Evolutionary conservation across 2,329 filamentous ascomycete species (phyloP), one percentile per base, ranked within the genome.

Genomic region (Nothomitra cinnamomea): DNA sequence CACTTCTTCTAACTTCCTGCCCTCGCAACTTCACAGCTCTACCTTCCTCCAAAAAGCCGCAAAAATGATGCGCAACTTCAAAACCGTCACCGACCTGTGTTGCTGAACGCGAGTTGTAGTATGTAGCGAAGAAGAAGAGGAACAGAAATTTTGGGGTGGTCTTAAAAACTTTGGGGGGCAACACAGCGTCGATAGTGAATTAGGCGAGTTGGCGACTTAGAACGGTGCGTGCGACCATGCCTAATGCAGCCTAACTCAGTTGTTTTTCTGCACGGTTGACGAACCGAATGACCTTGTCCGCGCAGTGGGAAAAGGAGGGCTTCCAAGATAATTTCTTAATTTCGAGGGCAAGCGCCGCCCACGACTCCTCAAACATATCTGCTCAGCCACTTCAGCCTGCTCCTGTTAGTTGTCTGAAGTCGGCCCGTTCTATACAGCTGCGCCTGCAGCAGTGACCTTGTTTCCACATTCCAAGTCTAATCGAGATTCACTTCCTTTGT

Each of bases 11-110:
- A 49, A 49, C 32, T 28, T 49, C 45, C 45, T 21, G 15, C 45
- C 45, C 45, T 49, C 28, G 4, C 45, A 35, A 49, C 45, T 32
- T 64, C 65, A 60, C 65, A 62, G 61, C 65, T 64, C 65, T 60
- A 61, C 65, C 64, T 59, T 66, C 65, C 64, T 65, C 63, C 64
- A 57, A 56, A 54, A 56, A 32, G 19, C 45, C 15, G 22, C 25
- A 22, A 49, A 35, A 24, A 19, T 15, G 45, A 35, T 49, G 45
- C 45, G 45, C 24, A 35, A 28, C 45, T 10, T 28, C 45, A 19
- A 41, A 7, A 24, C 21, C 45, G 22, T 55, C 52, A 50, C 19
- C 25, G 24, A 22, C 28, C 28, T 22, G 19, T 5, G 22, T 17
- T 32, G 52, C 17, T 7, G 42, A 47, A 53, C 54, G 42, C 24